phyloP scores from a whole-genome alignment of 2,329 filamentous ascomycete species.

The Daldinia sp. region DNA sequence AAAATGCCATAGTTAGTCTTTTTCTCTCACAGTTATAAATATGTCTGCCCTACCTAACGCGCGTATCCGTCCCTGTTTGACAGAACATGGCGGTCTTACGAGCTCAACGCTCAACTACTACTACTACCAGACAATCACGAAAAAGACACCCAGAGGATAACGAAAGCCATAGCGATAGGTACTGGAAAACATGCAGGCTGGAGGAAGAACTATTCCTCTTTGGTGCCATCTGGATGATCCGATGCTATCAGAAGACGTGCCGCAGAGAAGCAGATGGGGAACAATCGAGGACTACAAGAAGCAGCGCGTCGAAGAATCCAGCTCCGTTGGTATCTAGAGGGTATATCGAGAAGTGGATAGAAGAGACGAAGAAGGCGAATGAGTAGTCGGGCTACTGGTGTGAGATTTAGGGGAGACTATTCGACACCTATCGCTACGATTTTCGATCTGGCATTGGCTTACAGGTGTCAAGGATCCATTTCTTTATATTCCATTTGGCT shows the following conservation, averaged over 20 bases:
- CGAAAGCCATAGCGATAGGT: too few species aligned
- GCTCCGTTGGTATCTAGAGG: constrained; percentile 11
- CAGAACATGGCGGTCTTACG: too few species aligned
- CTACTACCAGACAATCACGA: too few species aligned
- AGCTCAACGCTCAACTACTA: too few species aligned
- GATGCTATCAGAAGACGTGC: background rate
- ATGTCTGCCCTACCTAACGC: too few species aligned
- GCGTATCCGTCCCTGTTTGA: too few species aligned
- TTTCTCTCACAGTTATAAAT: background rate
- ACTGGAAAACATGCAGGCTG: too few species aligned
- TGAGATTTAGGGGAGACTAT: background rate
- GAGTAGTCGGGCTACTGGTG: background rate
- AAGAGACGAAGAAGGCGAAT: background rate
- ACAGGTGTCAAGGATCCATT: background rate
- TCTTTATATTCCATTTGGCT: background rate
- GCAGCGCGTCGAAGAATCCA: constrained; percentile 7
- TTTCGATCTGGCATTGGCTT: background rate
- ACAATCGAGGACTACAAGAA: constrained; percentile 18
- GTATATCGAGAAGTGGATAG: background rate
- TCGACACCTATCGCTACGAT: background rate
- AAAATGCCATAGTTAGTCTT: background rate
- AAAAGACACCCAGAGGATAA: too few species aligned
- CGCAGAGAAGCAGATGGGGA: background rate
- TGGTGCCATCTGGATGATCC: too few species aligned
- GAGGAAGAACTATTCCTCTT: too few species aligned